A percentile compares a stretch with the other conserved stretches of the same genome.
phyloP scores from a whole-genome alignment of 352 stramenopile genomes.

The Plasmopara muralis region DNA sequence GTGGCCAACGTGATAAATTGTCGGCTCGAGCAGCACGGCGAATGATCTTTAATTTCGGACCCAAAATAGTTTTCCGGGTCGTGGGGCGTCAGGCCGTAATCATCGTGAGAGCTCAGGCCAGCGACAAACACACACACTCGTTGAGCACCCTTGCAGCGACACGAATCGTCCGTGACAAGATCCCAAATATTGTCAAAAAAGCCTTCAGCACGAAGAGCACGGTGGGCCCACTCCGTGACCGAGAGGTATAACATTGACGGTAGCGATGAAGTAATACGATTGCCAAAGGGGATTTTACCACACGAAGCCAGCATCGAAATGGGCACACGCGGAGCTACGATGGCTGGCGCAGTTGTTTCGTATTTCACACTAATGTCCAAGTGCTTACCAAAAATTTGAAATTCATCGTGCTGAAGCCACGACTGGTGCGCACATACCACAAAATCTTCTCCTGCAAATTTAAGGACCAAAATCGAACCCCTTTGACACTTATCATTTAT shows the following conservation, averaged over 20 bases:
- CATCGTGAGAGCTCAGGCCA: conserved; percentile 30
- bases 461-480: conserved; percentile 22
- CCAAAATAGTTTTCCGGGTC: conserved; percentile 41
- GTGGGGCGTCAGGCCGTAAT: conserved; percentile 25
- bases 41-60: conserved; percentile 34
- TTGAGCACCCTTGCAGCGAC: conserved; percentile 30
- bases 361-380: conserved; percentile 38
- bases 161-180: conserved; percentile 25
- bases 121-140: conserved; percentile 55
- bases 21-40: conserved; percentile 52
- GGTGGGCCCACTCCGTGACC: conserved; percentile 19
- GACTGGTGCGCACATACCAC: conserved; percentile 29
- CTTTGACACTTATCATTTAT: conserved; percentile 12
- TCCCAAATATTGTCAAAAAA: conserved; percentile 19
- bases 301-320: conserved; percentile 14
- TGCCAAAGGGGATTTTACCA: conserved; percentile 18
- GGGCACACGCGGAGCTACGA: conserved; percentile 14
- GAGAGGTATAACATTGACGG: conserved; percentile 19
- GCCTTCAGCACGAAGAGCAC: conserved; percentile 16
- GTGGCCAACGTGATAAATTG: conserved; percentile 46
- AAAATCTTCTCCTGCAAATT: conserved; percentile 39
- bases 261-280: conserved; percentile 18
- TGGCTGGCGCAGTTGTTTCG: conserved; percentile 15
- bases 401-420: conserved; percentile 23
- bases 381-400: conserved; percentile 36